Base-by-base conservation (phyloP, 306 rosid species). In the Ormosia emarginata region DNA sequence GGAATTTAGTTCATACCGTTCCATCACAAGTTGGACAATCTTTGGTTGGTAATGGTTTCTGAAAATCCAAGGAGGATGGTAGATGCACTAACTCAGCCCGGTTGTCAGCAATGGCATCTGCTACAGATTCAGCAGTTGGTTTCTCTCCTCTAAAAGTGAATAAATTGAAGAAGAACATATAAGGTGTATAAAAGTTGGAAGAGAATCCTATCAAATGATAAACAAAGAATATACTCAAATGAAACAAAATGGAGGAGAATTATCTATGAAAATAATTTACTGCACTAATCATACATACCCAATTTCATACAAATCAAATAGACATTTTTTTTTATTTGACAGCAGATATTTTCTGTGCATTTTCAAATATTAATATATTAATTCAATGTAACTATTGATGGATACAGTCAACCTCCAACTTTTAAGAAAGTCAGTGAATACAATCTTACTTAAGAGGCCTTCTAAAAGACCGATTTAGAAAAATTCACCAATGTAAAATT, bases 1-100 rank as follows among this genome's bases (percentile, higher is more conserved):
- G 80, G 69, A 77, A 75, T 67, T 83, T 68, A 61, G n/a, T 72
- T 77, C 85, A 77, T 90, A 95, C 99, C 79, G 96, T 92, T 82
- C 97, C 99, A 87, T 95, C 99, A 64, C 99, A 95, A 61, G 88
- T 90, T 70, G 94, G 94, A 84, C 99, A 95, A 41, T 95, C 98
- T 86, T 92, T 95, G 69, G 96, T 86, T 66, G 99, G 99, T 85
- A 95, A 85, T 66, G 95, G 90, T 4, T 74, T 63, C 37, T 88
- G 86, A 82, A 92, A 85, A 83, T 89, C 90, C 83, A 95, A 69
- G 65, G 93, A 61, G 36, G 97, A 89, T 63, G 99, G 98, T 80
- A 95, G 88, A 86, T 95, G 98, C 83, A 95, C 88, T 86, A 93
- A 84, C 89, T 92, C 97, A 37, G 94, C 98, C 72, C 96, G 90